Evolutionary conservation across 1,284 basidiomycete species (phyloP).

Genomic region (Naganishia sp.): DNA sequence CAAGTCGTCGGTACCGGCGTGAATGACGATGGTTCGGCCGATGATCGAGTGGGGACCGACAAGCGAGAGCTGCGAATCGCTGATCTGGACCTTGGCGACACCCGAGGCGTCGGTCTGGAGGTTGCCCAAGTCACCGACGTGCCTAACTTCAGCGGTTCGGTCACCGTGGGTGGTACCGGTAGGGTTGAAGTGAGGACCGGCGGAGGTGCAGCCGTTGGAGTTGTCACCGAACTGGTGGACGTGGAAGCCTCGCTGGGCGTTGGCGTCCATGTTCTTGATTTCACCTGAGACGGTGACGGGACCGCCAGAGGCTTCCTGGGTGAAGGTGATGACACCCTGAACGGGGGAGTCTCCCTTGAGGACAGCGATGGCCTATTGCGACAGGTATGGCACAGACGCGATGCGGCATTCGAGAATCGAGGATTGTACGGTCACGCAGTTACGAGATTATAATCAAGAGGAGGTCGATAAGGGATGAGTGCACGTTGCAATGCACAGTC

Average conservation of each 20-base stretch:
- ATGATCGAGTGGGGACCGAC: conserved; percentile 70
- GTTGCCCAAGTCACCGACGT: conserved; percentile 78
- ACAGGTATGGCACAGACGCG: neutral
- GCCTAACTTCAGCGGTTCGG: conserved; percentile 62
- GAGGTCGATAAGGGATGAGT: neutral
- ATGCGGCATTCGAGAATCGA: neutral
- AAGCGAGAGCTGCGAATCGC: conserved; percentile 65
- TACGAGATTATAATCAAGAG: neutral
- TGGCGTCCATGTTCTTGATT: conserved; percentile 64
- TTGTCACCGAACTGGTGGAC: conserved; percentile 71
- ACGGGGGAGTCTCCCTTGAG: conserved; percentile 65
- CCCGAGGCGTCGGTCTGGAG: conserved; percentile 66
- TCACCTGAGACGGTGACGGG: conserved; percentile 66
- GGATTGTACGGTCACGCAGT: conserved; percentile 1
- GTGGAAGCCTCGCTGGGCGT: conserved; percentile 70
- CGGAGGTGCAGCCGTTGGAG: conserved; percentile 66
- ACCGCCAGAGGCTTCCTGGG: conserved; percentile 60
- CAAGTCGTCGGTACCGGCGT: conserved; percentile 72
- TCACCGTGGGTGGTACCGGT: conserved; percentile 66
- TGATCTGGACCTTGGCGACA: conserved; percentile 62
- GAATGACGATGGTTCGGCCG: conserved; percentile 66
- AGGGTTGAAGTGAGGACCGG: conserved; percentile 77
- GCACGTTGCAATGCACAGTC: neutral
- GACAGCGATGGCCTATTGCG: conserved; percentile 64
- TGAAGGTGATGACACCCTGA: conserved; percentile 66